Evolutionary conservation across 805 yeast species (phyloP).

Genomic region (Candida maesae): DNA sequence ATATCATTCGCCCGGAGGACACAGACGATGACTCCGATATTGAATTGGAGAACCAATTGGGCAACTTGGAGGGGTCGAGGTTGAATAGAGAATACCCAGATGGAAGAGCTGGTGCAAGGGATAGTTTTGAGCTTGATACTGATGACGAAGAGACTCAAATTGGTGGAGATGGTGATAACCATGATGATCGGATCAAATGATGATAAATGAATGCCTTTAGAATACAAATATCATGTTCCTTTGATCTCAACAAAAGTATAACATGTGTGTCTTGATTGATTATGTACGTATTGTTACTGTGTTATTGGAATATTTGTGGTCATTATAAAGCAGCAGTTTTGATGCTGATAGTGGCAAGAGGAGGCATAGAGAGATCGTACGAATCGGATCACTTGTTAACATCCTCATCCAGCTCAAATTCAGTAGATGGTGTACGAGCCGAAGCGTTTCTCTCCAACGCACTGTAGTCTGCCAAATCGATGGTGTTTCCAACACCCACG

Average conservation of each 20-base stretch:
- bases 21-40: slow-evolving; percentile 68
- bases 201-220: slow-evolving; percentile 1
- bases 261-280: no score
- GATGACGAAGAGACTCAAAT: slow-evolving; percentile 17
- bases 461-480: slow-evolving; percentile 13
- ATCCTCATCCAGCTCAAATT: slow-evolving; percentile 24
- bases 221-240: neutral
- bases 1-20: slow-evolving; percentile 42
- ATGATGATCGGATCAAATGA: neutral
- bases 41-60: slow-evolving; percentile 69
- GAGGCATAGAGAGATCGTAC: no score
- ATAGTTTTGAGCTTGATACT: slow-evolving; percentile 23
- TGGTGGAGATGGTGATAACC: neutral
- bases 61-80: slow-evolving; percentile 10
- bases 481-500: slow-evolving; percentile 9
- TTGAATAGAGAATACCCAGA: slow-evolving; percentile 7
- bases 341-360: no score
- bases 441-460: slow-evolving; percentile 11
- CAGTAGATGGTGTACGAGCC: slow-evolving; percentile 14
- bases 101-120: slow-evolving; percentile 12
- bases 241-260: neutral
- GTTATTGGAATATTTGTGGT: no score
- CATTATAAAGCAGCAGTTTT: no score
- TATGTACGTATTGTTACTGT: no score
- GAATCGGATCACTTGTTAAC: slow-evolving; percentile 3